Conservation (phyloP, 2,329 filamentous ascomycete genomes). For the Diaporthe citrichinensis region DNA sequence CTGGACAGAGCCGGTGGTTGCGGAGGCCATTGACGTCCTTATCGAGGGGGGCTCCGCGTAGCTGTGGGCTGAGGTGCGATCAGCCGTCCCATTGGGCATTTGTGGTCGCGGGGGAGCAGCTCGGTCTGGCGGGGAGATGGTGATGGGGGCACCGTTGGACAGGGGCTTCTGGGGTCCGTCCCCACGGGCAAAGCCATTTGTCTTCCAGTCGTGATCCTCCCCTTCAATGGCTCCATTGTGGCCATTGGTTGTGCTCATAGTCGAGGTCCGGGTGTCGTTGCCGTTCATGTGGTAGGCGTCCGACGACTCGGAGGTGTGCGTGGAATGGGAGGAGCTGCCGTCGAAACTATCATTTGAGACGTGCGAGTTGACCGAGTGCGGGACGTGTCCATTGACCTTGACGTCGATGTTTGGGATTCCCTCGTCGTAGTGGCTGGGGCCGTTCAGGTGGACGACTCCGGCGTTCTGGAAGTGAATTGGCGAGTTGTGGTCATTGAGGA, state of each 20-base stretch:
- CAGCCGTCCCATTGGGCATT: conserved; percentile 44
- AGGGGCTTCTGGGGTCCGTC: conserved; percentile 44
- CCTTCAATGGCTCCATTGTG: conserved; percentile 67
- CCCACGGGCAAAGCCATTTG: conserved; percentile 54
- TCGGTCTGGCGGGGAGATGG: conserved; percentile 48
- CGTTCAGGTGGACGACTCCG: conserved; percentile 61
- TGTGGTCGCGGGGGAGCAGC: conserved; percentile 42
- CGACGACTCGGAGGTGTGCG: conserved; percentile 65
- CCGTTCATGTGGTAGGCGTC: conserved; percentile 60
- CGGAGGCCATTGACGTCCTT: conserved; percentile 53
- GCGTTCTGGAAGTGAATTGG: conserved; percentile 58
- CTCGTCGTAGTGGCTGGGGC: conserved; percentile 52
- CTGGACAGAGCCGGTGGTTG: conserved; percentile 50
- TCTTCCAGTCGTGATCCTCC: conserved; percentile 41
- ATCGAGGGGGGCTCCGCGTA: conserved; percentile 49
- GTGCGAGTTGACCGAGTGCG: conserved; percentile 56
- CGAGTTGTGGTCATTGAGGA: conserved; percentile 63
- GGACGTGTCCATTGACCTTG: conserved; percentile 51
- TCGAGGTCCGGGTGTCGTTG: conserved; percentile 51
- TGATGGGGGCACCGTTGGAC: conserved; percentile 45
- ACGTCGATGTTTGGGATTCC: conserved; percentile 45
- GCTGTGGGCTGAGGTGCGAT: conserved; percentile 48
- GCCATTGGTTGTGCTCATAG: conserved; percentile 67
- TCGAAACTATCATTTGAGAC: conserved; percentile 67
- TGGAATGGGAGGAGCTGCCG: conserved; percentile 68